A percentile compares a stretch with the other conserved stretches of the same genome.
Conservation (phyloP, 2,329 filamentous ascomycete genomes). For the Penicillium sp. region DNA sequence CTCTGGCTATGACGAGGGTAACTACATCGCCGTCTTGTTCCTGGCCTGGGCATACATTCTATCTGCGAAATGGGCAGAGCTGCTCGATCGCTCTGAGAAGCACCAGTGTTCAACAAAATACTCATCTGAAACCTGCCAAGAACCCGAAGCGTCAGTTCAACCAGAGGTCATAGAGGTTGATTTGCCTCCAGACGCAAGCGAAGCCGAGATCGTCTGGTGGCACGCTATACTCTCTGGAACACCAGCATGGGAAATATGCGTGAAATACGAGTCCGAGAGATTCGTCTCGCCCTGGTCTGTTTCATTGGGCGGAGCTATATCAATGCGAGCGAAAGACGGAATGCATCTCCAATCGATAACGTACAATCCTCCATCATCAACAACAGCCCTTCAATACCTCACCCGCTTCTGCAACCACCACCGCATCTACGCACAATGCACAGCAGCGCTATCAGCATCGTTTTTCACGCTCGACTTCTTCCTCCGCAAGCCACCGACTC, state of each 20-base stretch:
- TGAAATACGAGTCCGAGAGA: not conserved
- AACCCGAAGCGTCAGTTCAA: no score
- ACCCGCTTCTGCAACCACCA: not conserved
- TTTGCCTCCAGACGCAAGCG: not conserved
- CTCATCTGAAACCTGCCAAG: not conserved
- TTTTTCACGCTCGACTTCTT: not conserved
- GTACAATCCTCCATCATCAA: not conserved
- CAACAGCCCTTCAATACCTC: not conserved
- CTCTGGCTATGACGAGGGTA: slow-evolving; percentile 21
- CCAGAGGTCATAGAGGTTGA: not conserved
- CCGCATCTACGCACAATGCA: not conserved
- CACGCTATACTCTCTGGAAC: not conserved
- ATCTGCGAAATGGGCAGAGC: slow-evolving; percentile 26
- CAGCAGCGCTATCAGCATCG: not conserved
- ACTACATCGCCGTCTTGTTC: slow-evolving; percentile 23
- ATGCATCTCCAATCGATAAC: not conserved
- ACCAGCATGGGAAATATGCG: not conserved
- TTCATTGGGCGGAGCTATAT: not conserved
- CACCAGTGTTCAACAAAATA: slow-evolving; percentile 15
- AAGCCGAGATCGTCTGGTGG: not conserved
- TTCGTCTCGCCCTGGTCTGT: not conserved
- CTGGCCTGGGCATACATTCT: slow-evolving; percentile 30
- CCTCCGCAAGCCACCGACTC: not conserved
- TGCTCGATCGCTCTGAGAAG: slow-evolving; percentile 18
- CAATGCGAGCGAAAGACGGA: not conserved